phyloP scores from a whole-genome alignment of 352 stramenopile genomes.

The Phytophthora agathidicida region DNA sequence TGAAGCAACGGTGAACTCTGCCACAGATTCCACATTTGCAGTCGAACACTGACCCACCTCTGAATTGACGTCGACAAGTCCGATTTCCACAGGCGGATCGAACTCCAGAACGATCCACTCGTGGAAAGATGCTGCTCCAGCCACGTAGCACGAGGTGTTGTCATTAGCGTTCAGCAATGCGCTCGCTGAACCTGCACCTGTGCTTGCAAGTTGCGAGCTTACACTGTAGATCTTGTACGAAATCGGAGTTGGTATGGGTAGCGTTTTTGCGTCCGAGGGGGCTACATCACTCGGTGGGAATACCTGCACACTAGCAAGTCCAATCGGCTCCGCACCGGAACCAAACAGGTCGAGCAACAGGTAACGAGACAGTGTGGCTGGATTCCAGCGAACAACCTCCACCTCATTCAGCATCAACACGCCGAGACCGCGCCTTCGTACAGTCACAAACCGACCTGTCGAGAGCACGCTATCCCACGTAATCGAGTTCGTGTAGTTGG shows the following conservation, averaged over 20 bases:
- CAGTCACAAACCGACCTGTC: slow-evolving; percentile 54
- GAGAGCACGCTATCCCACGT: slow-evolving; percentile 46
- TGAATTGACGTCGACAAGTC: slow-evolving; percentile 58
- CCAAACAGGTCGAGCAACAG: slow-evolving; percentile 61
- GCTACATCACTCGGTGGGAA: slow-evolving; percentile 48
- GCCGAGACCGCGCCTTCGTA: slow-evolving; percentile 36
- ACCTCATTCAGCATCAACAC: slow-evolving; percentile 79
- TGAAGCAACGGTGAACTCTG: slow-evolving; percentile 51
- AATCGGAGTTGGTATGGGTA: slow-evolving; percentile 36
- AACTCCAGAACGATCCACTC: slow-evolving; percentile 80
- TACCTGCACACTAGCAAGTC: slow-evolving; percentile 51
- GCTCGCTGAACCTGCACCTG: slow-evolving; percentile 45
- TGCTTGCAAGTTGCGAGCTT: slow-evolving; percentile 52
- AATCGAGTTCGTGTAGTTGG: slow-evolving; percentile 35
- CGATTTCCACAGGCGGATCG: slow-evolving; percentile 38
- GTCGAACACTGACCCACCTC: slow-evolving; percentile 45
- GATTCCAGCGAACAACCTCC: slow-evolving; percentile 67
- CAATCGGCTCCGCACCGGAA: slow-evolving; percentile 37
- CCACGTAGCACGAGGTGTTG: slow-evolving; percentile 50
- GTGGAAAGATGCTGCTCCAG: slow-evolving; percentile 42
- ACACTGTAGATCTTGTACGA: slow-evolving; percentile 68
- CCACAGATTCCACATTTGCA: slow-evolving; percentile 30
- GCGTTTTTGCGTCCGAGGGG: slow-evolving; percentile 4
- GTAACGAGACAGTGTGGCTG: slow-evolving; percentile 46
- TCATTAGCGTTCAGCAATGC: slow-evolving; percentile 35